Percentiles rank a stretch among this genome's conserved stretches.
These are phyloP conservation scores for Coemansia sp. DNA, from an alignment of 192 early-diverging fungal genomes.

Conservation along the genomic window DNA sequence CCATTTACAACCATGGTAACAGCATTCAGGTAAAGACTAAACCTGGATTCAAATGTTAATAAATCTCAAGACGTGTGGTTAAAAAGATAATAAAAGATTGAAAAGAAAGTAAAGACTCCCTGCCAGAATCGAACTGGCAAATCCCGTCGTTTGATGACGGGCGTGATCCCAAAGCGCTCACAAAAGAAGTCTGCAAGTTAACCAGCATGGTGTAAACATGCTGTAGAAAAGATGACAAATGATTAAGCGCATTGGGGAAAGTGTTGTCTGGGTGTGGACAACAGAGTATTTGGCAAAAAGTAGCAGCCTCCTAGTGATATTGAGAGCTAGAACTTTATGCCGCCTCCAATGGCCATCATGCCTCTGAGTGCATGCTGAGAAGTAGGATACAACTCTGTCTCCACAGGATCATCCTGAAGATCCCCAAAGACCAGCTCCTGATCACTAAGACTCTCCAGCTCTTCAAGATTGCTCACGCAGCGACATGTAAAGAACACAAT, in stretches of 20 bases:
- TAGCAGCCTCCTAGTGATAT: background rate
- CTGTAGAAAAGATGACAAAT: background rate
- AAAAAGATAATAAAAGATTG: background rate
- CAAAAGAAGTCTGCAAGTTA: constrained; percentile 44
- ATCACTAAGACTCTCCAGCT: constrained; percentile 43
- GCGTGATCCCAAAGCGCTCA: constrained; percentile 56
- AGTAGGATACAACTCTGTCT: constrained; percentile 39
- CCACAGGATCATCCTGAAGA: constrained; percentile 37
- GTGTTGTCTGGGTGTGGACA: background rate
- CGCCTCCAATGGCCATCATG: constrained; percentile 33
- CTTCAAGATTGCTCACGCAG: constrained; percentile 76
- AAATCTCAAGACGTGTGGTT: background rate
- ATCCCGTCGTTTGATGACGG: constrained; percentile 16
- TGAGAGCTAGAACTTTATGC: constrained; percentile 25
- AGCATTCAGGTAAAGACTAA: no score
- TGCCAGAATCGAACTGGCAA: constrained; percentile 57
- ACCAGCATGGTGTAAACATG: background rate
- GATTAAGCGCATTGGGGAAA: background rate
- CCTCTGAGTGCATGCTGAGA: constrained; percentile 35
- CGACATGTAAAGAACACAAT: constrained; percentile 91
- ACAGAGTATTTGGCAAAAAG: background rate
- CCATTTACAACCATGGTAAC: no score
- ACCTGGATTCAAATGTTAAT: background rate
- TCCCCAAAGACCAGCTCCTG: constrained; percentile 49
- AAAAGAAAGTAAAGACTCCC: constrained; percentile 27